Percentiles rank a stretch among this genome's conserved stretches.
phyloP scores from a whole-genome alignment of 495 filamentous ascomycete species.

The Xylaria venustula region DNA sequence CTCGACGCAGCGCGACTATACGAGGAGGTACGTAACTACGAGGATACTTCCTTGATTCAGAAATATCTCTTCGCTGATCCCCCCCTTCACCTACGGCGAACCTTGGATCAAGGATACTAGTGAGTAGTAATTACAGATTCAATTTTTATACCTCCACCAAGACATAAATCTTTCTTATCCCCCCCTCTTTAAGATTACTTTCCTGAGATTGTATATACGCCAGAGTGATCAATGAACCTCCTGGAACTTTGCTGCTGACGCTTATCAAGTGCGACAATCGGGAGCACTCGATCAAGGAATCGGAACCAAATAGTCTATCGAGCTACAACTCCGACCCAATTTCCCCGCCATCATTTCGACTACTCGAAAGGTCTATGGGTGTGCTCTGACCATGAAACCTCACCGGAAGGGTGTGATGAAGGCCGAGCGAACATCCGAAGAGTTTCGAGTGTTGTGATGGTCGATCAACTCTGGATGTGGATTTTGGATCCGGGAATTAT shows the following conservation, averaged over 20 bases:
- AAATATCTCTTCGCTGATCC: constrained; percentile 56
- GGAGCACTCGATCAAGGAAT: constrained; percentile 57
- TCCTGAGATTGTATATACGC: too few relatives aligned
- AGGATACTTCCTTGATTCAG: constrained; percentile 59
- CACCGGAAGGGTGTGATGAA: constrained; percentile 17
- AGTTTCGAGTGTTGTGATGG: constrained; percentile 64
- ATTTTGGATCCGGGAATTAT: constrained; percentile 58
- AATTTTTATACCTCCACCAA: neutral
- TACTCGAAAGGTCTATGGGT: neutral
- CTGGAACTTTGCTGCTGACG: neutral
- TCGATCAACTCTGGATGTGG: constrained; percentile 70
- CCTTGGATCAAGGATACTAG: constrained; percentile 65
- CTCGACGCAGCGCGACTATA: constrained; percentile 20
- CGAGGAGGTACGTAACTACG: constrained; percentile 26
- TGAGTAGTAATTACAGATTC: neutral
- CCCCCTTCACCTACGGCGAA: constrained; percentile 62
- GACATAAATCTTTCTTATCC: neutral
- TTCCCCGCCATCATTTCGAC: constrained; percentile 19
- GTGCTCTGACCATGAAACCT: too few relatives aligned
- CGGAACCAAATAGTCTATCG: constrained; percentile 67
- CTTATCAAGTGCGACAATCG: constrained; percentile 45
- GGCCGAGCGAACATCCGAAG: constrained; percentile 33
- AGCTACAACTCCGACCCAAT: constrained; percentile 22
- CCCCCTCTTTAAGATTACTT: too few relatives aligned
- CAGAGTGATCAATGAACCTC: neutral